Evolutionary conservation across 345 rosid species (phyloP).

Genomic region (Excoecaria agallocha): DNA sequence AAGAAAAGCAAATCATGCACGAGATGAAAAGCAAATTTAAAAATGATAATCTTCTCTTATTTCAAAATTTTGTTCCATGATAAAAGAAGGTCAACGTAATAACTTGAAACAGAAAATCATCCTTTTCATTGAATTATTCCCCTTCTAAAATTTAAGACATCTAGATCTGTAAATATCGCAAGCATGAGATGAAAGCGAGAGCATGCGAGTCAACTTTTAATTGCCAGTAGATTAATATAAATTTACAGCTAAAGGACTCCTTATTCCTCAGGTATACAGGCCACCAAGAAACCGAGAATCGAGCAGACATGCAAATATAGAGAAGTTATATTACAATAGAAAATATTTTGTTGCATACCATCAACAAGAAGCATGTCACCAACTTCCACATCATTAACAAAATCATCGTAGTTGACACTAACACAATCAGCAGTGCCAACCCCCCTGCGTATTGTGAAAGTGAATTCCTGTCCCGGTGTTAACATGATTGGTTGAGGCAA

Average conservation of each 20-base stretch:
- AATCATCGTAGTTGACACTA: conserved; percentile 96
- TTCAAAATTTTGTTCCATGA: neutral
- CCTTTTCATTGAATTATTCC: neutral
- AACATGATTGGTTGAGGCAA: conserved; percentile 83
- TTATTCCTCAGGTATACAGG: neutral
- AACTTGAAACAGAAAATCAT: neutral
- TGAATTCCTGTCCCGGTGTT: conserved; percentile 80
- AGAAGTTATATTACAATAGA: neutral
- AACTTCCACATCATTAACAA: conserved; percentile 83
- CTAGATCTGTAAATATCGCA: neutral
- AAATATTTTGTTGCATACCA: conserved; percentile 47
- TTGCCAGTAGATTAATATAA: neutral
- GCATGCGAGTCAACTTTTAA: neutral
- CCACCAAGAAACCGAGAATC: neutral
- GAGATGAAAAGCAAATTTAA: neutral
- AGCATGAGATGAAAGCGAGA: neutral
- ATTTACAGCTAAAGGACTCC: neutral
- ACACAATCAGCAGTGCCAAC: conserved; percentile 82
- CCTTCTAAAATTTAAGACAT: neutral
- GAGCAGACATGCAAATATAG: neutral
- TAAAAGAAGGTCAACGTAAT: neutral
- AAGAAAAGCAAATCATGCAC: neutral
- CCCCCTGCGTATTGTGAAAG: conserved; percentile 87
- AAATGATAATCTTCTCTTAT: neutral
- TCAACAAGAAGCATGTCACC: conserved; percentile 99